Base-by-base conservation (phyloP, 495 filamentous ascomycete genomes). In the Trichoderma reesei region DNA sequence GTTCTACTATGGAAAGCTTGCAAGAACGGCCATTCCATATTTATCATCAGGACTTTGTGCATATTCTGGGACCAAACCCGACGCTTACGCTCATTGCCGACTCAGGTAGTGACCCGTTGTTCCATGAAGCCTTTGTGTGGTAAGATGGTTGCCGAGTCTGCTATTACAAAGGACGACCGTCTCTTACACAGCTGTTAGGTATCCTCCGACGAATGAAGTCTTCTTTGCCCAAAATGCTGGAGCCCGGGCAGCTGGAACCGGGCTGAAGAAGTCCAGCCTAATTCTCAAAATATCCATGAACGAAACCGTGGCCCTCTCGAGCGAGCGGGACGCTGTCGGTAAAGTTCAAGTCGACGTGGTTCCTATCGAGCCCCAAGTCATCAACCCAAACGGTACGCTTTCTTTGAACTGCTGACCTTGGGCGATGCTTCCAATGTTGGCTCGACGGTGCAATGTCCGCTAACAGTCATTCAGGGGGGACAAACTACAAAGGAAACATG, bases 201-300 rank as follows among this genome's bases (percentile, higher is more conserved):
- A 72, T 41, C 76, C 73, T 3, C 68, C 70, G 42, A 80, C 73
- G 1, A 78, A 83, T 41, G 81, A 83, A 65, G 70, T 79, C 26
- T 83, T 82, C 69, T 83, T 83, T 54, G 78, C 74, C 14, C 80
- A 83, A 63, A 82, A 77, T 63, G 81, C 81, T 2, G 81, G 81
- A 0, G 70, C 72, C 8, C 64, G 69, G 11, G 74, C 74, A 26
- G 71, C 79, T 7, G 75, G 79, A 26, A 83, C 81, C 13, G 81
- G 81, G 1, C 68, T 82, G 0, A 72, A 79, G 36, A 83, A 81
- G 67, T 83, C 81, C 1, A 75, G 78, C 20, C 72, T 80, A 41
- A 75, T 83, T 31, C 71, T 75, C 36, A 83, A 82, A 68, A 81
- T 83, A 41, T 75, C 76, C 10, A 73, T 83, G 2, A 64, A 65